phyloP scores from a whole-genome alignment of 169 alveolate species.

The Babesia gibsoni region DNA sequence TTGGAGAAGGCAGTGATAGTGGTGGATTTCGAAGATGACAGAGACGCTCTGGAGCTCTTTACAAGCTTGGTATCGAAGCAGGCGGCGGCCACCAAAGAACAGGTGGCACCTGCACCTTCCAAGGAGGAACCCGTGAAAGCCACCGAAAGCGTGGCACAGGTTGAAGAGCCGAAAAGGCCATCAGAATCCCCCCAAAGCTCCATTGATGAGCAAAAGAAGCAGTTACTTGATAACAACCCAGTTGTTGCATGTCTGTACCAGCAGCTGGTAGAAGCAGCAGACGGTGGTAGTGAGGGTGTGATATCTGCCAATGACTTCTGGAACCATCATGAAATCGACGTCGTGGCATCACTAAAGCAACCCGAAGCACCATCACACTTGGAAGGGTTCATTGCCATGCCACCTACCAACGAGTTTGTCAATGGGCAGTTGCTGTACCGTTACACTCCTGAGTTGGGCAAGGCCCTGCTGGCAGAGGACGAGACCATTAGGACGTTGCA shows the following conservation, averaged over 20 bases:
- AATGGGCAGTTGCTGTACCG: constrained; percentile 33
- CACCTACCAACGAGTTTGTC: constrained; percentile 47
- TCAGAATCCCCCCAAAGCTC: not conserved
- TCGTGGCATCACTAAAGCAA: constrained; percentile 21
- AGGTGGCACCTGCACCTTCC: not conserved
- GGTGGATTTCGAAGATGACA: constrained; percentile 46
- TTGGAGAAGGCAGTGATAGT: constrained; percentile 53
- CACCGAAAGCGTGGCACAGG: not conserved
- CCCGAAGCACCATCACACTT: constrained; percentile 41
- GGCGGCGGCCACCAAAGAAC: constrained; percentile 19
- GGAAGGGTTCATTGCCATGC: constrained; percentile 61
- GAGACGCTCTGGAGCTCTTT: constrained; percentile 46
- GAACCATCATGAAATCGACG: constrained; percentile 52
- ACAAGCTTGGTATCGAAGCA: constrained; percentile 15
- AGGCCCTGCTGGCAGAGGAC: constrained; percentile 55
- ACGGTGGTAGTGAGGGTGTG: constrained; percentile 18
- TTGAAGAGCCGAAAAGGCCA: not conserved
- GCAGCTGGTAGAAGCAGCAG: constrained; percentile 29
- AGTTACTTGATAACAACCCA: constrained; percentile 6
- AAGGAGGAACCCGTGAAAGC: not conserved
- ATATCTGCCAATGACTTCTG: constrained; percentile 61
- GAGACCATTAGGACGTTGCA: constrained; percentile 53
- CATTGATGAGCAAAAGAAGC: constrained; percentile 3
- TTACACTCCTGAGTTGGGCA: constrained; percentile 34
- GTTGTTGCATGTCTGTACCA: constrained; percentile 24